Percentiles rank a stretch among this genome's conserved stretches.
Conservation (phyloP, 2,329 filamentous ascomycete genomes). For the Aureobasidium melanogenum region DNA sequence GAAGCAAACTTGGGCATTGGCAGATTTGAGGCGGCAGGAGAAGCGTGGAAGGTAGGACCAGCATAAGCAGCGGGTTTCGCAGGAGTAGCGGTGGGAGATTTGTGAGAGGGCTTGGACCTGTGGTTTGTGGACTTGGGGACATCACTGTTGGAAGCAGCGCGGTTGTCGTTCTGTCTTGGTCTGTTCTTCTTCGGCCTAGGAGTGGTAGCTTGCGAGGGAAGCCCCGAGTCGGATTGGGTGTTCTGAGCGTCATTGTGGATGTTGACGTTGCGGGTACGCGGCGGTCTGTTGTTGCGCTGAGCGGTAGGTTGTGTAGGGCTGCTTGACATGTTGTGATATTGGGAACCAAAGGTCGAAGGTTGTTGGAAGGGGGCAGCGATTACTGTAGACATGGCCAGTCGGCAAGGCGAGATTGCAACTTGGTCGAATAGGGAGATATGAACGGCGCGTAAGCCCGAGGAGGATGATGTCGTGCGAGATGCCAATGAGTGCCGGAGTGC, state of each 20-base stretch:
- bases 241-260: constrained; percentile 2
- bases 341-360: background rate
- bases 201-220: constrained; percentile 11
- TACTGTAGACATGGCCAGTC: constrained; percentile 11
- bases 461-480: background rate
- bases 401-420: background rate
- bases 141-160: constrained; percentile 13
- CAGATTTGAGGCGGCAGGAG: constrained; percentile 79
- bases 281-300: constrained; percentile 9
- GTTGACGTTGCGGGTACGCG: constrained; percentile 3
- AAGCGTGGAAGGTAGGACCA: constrained; percentile 89
- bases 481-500: background rate
- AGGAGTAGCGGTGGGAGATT: constrained; percentile 25
- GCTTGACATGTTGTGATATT: constrained; percentile 8
- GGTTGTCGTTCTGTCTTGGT: constrained; percentile 10
- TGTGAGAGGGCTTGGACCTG: constrained; percentile 16
- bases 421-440: background rate
- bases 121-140: background rate
- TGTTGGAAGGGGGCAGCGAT: constrained; percentile 10
- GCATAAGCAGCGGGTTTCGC: constrained; percentile 60
- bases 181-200: constrained; percentile 14
- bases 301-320: constrained; percentile 10
- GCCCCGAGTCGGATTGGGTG: constrained; percentile 14
- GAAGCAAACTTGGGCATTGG: constrained; percentile 85
- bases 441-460: background rate